A percentile compares a stretch with the other conserved stretches of the same genome.
These are phyloP conservation scores for Cinnamomum chago DNA, from an alignment of 164 flowering plant species.

Conservation along the genomic window DNA sequence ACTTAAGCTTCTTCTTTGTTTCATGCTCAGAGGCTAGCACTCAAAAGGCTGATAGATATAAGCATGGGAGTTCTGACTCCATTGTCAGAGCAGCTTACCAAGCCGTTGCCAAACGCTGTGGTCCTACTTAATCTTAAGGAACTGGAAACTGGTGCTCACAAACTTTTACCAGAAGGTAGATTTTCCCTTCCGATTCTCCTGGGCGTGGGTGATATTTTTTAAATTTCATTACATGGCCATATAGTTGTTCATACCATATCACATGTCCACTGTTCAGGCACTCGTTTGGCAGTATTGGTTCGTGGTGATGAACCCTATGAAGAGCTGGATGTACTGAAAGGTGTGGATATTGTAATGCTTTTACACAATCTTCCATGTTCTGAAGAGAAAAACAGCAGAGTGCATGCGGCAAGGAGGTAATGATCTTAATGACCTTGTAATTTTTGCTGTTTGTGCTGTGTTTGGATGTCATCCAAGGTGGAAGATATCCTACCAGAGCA, in stretches of 20 bases:
- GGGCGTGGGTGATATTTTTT: neutral
- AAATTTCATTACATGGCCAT: neutral
- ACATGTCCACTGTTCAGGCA: conserved; percentile 39
- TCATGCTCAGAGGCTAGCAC: conserved; percentile 73
- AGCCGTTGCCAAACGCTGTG: conserved; percentile 84
- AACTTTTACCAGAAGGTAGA: conserved; percentile 89
- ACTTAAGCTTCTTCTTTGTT: conserved; percentile 18
- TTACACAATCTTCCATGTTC: conserved; percentile 67
- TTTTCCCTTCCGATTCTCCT: neutral
- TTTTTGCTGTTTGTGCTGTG: neutral
- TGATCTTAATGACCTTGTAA: neutral
- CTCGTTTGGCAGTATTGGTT: conserved; percentile 81
- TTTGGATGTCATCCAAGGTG: too few species aligned
- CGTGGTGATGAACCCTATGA: conserved; percentile 87
- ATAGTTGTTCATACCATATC: neutral
- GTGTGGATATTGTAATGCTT: conserved; percentile 70
- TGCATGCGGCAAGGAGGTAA: conserved; percentile 94
- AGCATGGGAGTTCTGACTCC: conserved; percentile 96
- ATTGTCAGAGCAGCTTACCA: conserved; percentile 87
- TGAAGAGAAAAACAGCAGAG: conserved; percentile 82
- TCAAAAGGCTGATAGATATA: conserved; percentile 82
- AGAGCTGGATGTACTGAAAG: conserved; percentile 71
- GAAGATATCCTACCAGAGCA: too few species aligned
- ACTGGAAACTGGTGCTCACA: conserved; percentile 70
- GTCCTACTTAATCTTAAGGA: conserved; percentile 80